Evolutionary conservation across 2,329 filamentous ascomycete species (phyloP), one percentile per base, ranked within the genome.

Genomic region (Fusarium sp.): DNA sequence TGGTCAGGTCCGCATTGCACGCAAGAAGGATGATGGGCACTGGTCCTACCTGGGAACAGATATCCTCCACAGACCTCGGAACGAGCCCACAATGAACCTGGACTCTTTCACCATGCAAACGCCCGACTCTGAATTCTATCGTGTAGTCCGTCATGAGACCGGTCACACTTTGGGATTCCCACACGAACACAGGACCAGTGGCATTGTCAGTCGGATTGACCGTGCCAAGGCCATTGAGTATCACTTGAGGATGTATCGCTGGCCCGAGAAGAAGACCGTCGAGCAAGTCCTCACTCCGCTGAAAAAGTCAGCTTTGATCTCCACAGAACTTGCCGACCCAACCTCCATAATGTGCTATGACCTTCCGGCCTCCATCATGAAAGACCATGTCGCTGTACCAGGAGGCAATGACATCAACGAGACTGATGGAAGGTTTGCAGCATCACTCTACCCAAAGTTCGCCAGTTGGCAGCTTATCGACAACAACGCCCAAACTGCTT

Each of bases 341-440:
- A 48, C 46, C 1, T 48, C 46, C 10, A 48, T 48, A 6, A 48
- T 48, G 46, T 48, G 46, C 14, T 48, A 48, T n/a, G 19, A 37
- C 19, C 46, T 48, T 25, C 46, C 46, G 6, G 46, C 30, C 4
- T 3, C 3, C 0, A 48, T 48, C 15, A 48, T 48, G 46, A 35
- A 37, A 23, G 46, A 48, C 14, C 7, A 14, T 6, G 17, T 48
- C 4, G 46, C 46, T 13, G 46, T 48, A 0, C 46, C 20, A 15
- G 46, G 46, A 1, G 46, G 46, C 4, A 23, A 7, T 1, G 46
- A 48, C n/a, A 48, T 48, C 2, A 48, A 48, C n/a, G 30, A 6
- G 4, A 48, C 32, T 0, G 46, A 48, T n/a, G 46, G 46, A 8
- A 48, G 4, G 6, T 48, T 48, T 8, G 30, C 32, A 1, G 46